Conservation (phyloP, 2,329 filamentous ascomycete species). For the Beauveria pseudobassiana region DNA sequence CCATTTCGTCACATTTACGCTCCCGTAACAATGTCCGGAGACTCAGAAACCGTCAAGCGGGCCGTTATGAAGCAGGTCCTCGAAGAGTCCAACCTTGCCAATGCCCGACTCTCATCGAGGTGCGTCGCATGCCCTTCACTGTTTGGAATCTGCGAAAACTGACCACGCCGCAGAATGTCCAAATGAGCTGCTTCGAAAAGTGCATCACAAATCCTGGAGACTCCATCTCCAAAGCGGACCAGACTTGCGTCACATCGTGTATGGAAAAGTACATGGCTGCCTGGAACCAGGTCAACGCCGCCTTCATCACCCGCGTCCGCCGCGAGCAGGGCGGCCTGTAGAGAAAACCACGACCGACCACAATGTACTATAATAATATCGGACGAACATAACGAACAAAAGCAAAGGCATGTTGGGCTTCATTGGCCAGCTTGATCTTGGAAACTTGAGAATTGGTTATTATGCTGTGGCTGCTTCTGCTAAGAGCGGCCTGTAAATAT, state of each 20-base stretch:
- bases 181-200: constrained; percentile 73
- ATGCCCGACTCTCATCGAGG: constrained; percentile 66
- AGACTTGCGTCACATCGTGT: constrained; percentile 64
- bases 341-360: not conserved
- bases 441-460: not conserved
- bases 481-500: constrained; percentile 1
- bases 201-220: constrained; percentile 65
- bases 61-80: constrained; percentile 59
- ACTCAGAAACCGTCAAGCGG: constrained; percentile 51
- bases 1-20: not conserved
- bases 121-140: constrained; percentile 27
- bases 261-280: constrained; percentile 80
- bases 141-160: not conserved
- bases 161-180: constrained; percentile 55
- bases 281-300: constrained; percentile 67
- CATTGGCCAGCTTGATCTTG: not conserved
- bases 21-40: constrained; percentile 36
- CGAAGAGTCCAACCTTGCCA: constrained; percentile 57
- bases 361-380: not conserved
- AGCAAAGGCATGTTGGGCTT: not conserved
- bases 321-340: constrained; percentile 39
- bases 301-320: constrained; percentile 59
- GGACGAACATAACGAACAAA: not conserved
- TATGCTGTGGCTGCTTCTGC: not conserved
- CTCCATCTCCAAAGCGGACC: constrained; percentile 59